phyloP scores from a whole-genome alignment of 805 yeast species.

The Metschnikowia drakensbergensis region DNA sequence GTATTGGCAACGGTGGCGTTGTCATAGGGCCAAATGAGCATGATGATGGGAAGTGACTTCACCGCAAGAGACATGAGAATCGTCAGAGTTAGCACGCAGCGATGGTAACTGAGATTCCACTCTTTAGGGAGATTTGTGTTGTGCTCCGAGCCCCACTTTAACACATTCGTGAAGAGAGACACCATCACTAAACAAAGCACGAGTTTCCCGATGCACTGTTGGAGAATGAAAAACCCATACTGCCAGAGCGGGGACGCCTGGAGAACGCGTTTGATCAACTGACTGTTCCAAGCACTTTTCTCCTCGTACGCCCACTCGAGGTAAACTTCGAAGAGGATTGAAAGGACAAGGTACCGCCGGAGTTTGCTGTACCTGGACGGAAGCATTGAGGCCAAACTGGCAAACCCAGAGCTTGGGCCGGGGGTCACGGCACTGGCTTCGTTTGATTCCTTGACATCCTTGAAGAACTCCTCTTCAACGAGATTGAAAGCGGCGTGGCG shows the following conservation, averaged over 20 bases:
- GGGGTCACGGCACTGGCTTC: not conserved
- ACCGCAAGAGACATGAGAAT: conserved; percentile 73
- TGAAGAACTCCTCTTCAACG: conserved; percentile 29
- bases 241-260: conserved; percentile 43
- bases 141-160: conserved; percentile 21
- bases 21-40: conserved; percentile 97
- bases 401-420: too few relatives aligned
- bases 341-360: conserved; percentile 51
- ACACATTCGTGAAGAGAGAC: conserved; percentile 14
- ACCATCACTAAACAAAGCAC: conserved; percentile 39
- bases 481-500: conserved; percentile 82
- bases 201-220: conserved; percentile 46
- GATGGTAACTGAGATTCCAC: conserved; percentile 34
- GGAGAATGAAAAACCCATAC: conserved; percentile 52
- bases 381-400: too few relatives aligned
- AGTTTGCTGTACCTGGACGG: conserved; percentile 22
- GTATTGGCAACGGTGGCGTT: conserved; percentile 56
- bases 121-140: conserved; percentile 20
- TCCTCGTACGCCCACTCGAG: conserved; percentile 91
- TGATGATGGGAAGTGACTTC: conserved; percentile 82
- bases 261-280: conserved; percentile 23
- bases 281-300: conserved; percentile 38
- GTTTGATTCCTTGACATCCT: not conserved
- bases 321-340: conserved; percentile 82
- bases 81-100: conserved; percentile 56